Evolutionary conservation across 2,329 filamentous ascomycete genomes (phyloP).

Genomic region (Periconia digitata): DNA sequence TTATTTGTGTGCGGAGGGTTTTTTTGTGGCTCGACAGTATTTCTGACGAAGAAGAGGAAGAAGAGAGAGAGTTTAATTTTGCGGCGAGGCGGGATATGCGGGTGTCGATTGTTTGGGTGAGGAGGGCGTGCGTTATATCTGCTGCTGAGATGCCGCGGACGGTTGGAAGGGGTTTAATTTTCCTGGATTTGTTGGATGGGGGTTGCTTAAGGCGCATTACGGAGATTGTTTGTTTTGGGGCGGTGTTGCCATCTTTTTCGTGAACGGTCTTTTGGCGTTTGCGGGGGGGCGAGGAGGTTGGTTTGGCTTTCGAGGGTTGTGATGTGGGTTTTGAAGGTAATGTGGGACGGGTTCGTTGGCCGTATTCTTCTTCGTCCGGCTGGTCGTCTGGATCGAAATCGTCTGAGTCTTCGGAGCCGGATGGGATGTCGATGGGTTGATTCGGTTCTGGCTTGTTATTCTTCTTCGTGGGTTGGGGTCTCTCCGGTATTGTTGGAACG

Average conservation of each 20-base stretch:
- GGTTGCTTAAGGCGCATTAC: slow-evolving; percentile 42
- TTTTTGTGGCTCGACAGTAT: slow-evolving; percentile 25
- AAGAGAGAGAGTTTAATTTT: slow-evolving; percentile 12
- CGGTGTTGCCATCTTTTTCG: slow-evolving; percentile 5
- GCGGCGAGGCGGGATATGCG: slow-evolving; percentile 47
- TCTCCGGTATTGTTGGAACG: background rate
- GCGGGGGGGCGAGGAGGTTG: slow-evolving; percentile 23
- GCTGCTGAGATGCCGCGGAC: slow-evolving; percentile 50
- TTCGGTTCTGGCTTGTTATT: background rate
- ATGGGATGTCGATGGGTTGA: slow-evolving; percentile 13
- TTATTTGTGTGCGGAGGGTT: slow-evolving; percentile 48
- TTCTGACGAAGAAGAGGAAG: background rate
- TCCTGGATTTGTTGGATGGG: background rate
- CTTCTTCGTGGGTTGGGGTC: background rate
- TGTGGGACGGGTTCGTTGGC: slow-evolving; percentile 11
- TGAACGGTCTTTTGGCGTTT: slow-evolving; percentile 28
- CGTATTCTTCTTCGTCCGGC: slow-evolving; percentile 3
- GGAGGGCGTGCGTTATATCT: slow-evolving; percentile 55
- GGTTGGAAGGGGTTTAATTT: slow-evolving; percentile 10
- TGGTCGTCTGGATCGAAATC: slow-evolving; percentile 19
- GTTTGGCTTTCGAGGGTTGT: slow-evolving; percentile 10
- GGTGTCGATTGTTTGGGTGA: slow-evolving; percentile 53
- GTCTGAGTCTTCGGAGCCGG: slow-evolving; percentile 19
- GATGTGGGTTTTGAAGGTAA: slow-evolving; percentile 13
- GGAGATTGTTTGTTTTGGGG: slow-evolving; percentile 32